Conservation (phyloP, 192 early-diverging fungal species). For the Coemansia sp. region DNA sequence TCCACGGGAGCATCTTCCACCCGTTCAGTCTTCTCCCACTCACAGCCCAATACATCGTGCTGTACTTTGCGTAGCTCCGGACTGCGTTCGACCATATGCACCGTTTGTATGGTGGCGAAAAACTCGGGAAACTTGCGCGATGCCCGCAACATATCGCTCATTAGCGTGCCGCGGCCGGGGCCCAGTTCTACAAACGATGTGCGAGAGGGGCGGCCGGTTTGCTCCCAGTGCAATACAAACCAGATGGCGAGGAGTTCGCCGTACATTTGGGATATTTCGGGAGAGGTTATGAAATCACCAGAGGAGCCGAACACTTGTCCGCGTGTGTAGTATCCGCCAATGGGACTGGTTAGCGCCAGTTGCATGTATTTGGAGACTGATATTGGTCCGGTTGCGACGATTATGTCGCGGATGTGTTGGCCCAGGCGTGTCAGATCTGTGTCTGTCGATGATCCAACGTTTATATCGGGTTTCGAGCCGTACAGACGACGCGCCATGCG, state of each 20-base stretch:
- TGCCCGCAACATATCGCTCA: conserved; percentile 86
- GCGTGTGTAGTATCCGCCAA: conserved; percentile 92
- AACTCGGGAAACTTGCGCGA: conserved; percentile 68
- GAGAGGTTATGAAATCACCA: conserved; percentile 95
- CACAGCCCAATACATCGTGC: conserved; percentile 52
- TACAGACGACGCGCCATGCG: not conserved
- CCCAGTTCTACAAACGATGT: conserved; percentile 76
- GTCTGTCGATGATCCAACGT: not conserved
- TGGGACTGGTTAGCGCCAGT: conserved; percentile 77
- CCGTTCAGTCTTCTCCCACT: not conserved
- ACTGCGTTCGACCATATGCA: conserved; percentile 86
- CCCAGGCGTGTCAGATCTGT: conserved; percentile 33
- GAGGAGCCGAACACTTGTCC: conserved; percentile 84
- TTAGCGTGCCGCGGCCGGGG: conserved; percentile 91
- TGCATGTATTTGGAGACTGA: conserved; percentile 88
- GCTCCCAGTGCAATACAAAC: conserved; percentile 82
- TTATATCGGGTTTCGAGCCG: not conserved
- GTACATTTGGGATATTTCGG: conserved; percentile 98
- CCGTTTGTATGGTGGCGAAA: conserved; percentile 56
- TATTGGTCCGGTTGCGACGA: conserved; percentile 62
- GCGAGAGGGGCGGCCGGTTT: conserved; percentile 56
- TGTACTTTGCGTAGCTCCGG: conserved; percentile 69
- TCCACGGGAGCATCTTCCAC: conserved; percentile 10
- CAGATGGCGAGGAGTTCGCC: conserved; percentile 91
- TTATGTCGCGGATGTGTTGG: conserved; percentile 58